Conservation (phyloP, 768 basidiomycete genomes). For the Boletus rubescentipes region DNA sequence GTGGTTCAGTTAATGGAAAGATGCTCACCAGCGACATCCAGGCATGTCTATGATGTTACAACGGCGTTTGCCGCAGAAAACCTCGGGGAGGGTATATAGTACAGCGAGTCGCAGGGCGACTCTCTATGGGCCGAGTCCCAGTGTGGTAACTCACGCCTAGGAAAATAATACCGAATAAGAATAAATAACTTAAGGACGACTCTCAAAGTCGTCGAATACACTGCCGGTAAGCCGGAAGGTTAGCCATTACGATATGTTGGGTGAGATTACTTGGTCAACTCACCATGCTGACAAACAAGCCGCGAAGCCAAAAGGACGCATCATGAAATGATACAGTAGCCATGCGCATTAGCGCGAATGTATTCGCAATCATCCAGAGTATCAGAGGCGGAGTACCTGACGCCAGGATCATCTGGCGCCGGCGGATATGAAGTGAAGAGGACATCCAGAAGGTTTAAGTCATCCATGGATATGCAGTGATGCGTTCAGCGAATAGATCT, state of each 20-base stretch:
- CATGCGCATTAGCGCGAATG: not conserved
- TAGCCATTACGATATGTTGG: not conserved
- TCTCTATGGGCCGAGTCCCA: not conserved
- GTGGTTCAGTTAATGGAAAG: not conserved
- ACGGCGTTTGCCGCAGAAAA: constrained; percentile 5
- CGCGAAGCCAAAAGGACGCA: not conserved
- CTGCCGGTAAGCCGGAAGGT: not conserved
- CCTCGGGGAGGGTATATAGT: constrained; percentile 10
- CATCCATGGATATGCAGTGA: constrained; percentile 7
- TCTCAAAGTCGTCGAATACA: constrained; percentile 9
- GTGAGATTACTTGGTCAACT: not conserved
- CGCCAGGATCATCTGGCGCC: not conserved
- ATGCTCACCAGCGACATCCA: constrained; percentile 34
- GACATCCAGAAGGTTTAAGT: not conserved
- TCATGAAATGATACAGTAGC: constrained; percentile 9
- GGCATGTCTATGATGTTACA: constrained; percentile 16
- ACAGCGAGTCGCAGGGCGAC: not conserved
- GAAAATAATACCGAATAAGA: constrained; percentile 12
- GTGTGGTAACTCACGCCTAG: not conserved
- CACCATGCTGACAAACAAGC: not conserved
- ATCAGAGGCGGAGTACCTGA: not conserved
- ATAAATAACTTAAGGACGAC: constrained; percentile 2
- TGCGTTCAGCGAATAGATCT: not conserved
- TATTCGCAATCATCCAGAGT: not conserved
- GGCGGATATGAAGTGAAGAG: not conserved